Percentiles rank a stretch among this genome's conserved stretches.
Conservation (phyloP, 2,329 filamentous ascomycete genomes). For the Celoporthe dispersa region DNA sequence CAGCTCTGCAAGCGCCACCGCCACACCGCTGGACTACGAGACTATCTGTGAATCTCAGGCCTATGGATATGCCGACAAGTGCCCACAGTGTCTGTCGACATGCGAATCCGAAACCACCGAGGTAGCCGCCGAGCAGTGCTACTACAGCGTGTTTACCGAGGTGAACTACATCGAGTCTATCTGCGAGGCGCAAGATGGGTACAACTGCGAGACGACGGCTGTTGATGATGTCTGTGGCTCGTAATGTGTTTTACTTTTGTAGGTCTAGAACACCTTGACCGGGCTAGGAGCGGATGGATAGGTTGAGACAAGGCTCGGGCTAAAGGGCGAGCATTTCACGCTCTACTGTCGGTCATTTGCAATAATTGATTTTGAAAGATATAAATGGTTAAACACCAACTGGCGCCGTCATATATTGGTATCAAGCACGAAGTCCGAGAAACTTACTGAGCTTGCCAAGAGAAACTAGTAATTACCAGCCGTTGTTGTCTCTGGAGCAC, state of each 20-base stretch:
- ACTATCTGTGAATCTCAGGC: constrained; percentile 22
- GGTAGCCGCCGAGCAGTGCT: constrained; percentile 17
- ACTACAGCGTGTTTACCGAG: constrained; percentile 21
- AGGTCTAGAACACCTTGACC: neutral
- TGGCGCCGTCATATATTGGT: neutral
- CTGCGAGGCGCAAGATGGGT: constrained; percentile 17
- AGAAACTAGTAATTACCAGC: neutral
- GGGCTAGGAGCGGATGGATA: neutral
- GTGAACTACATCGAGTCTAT: constrained; percentile 21
- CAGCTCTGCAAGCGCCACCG: constrained; percentile 13
- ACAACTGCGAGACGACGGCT: constrained; percentile 16
- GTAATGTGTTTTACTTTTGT: neutral
- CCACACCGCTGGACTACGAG: constrained; percentile 23
- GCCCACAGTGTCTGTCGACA: constrained; percentile 23
- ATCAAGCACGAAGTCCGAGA: neutral
- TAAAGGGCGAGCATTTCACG: neutral
- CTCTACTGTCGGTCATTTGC: neutral
- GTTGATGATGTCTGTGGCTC: constrained; percentile 22
- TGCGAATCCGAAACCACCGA: constrained; percentile 5
- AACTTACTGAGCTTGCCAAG: neutral
- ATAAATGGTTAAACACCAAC: neutral
- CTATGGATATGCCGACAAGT: constrained; percentile 17
- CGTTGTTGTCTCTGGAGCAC: neutral
- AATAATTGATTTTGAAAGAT: neutral
- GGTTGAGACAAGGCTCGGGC: neutral